Base-by-base conservation (phyloP, 495 filamentous ascomycete genomes). In the Hypoxylon intermedium region DNA sequence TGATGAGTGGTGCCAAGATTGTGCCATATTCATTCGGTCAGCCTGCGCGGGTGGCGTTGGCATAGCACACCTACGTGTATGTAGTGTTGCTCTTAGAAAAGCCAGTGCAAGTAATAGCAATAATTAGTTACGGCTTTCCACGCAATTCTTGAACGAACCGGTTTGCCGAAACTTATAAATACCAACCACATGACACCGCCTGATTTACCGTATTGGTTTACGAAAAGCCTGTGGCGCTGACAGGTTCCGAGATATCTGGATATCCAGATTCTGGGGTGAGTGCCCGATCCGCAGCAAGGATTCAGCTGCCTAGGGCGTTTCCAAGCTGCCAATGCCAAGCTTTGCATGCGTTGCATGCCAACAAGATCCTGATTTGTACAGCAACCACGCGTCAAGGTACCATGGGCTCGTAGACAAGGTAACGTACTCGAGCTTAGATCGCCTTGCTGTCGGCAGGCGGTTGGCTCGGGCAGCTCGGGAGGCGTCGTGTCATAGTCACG, bases 101-200 rank as follows among this genome's bases (percentile, higher is more conserved):
- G n/a, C n/a, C n/a, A n/a, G n/a, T n/a, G n/a, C n/a, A n/a, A n/a
- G n/a, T n/a, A n/a, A n/a, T n/a, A n/a, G n/a, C n/a, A n/a, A n/a
- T n/a, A n/a, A n/a, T n/a, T n/a, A n/a, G 53, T n/a, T 53, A 31
- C 60, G 13, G 23, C 28, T 40, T 59, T 59, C 60, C 60, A 59
- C 38, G 19, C 31, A 38, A 20, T 64, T 58, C 60, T 55, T 49
- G 49, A 64, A 54, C 40, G 30, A 50, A 33, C 54, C 15, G 34
- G 53, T 20, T 9, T 21, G 11, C 43, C 5, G 20, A 45, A 56
- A 5, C 59, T 33, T 46, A 18, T 26, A 20, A 36, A 37, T 18
- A 5, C 11, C 20, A 46, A 23, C 48, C 60, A 51, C 49, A 55
- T 64, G 54, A 64, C 49, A 54, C 37, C 31, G 6, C 38, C 28